Evolutionary conservation across 352 stramenopile species (phyloP).

Genomic region (Blastocystis sp.): DNA sequence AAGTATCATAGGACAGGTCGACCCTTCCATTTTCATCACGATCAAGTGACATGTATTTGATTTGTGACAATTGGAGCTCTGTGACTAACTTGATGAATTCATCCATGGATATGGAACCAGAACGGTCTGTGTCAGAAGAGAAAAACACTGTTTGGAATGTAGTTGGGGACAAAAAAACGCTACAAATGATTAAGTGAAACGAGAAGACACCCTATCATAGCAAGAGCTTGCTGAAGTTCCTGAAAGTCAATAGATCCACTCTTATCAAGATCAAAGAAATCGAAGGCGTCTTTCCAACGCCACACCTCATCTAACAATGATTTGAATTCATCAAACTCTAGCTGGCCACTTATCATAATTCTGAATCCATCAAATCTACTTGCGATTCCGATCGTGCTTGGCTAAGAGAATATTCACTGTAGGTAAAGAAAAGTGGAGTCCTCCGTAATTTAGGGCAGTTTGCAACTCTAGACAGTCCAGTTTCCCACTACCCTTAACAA

Average conservation of each 20-base stretch:
- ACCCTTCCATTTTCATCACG: conserved; percentile 36
- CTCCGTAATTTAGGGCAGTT: conserved; percentile 44
- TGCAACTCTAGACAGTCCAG: conserved; percentile 44
- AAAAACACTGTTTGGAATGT: conserved; percentile 59
- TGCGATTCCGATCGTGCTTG: conserved; percentile 51
- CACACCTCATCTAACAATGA: conserved; percentile 46
- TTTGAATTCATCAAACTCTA: conserved; percentile 58
- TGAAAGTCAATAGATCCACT: conserved; percentile 56
- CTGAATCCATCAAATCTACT: background rate
- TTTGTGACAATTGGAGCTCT: conserved; percentile 48
- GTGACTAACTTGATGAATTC: conserved; percentile 58
- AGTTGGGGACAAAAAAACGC: conserved; percentile 23
- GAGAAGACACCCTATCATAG: background rate
- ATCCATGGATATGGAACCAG: conserved; percentile 52
- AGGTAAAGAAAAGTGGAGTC: conserved; percentile 47
- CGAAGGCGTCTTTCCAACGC: conserved; percentile 59
- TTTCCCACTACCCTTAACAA: conserved; percentile 23
- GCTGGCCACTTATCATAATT: conserved; percentile 14
- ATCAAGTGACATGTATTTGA: conserved; percentile 47
- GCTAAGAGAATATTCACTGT: conserved; percentile 56
- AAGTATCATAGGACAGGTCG: conserved; percentile 24
- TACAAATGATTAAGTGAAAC: background rate
- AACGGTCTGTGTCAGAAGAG: conserved; percentile 46
- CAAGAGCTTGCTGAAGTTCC: conserved; percentile 36
- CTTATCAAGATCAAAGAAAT: conserved; percentile 53